Conservation (phyloP, 768 basidiomycete genomes). For the Rhodotorula paludigena region DNA sequence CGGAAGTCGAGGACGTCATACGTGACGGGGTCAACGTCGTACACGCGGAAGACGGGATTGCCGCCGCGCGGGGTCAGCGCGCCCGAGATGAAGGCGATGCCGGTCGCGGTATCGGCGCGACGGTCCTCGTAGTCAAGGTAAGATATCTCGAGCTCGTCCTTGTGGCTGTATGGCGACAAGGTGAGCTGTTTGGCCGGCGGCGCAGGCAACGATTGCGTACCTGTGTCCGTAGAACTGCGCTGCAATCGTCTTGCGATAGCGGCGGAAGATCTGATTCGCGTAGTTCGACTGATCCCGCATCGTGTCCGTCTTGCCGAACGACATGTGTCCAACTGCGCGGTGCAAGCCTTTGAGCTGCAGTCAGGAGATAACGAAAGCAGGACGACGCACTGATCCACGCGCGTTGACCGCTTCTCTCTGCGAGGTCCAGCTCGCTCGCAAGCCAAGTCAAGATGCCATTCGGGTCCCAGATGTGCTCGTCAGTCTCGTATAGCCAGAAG, state of each 20-base stretch:
- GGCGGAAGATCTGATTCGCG: conserved; percentile 60
- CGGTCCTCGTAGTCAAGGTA: conserved; percentile 57
- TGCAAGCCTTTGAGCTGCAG: neutral
- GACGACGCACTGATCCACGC: conserved; percentile 55
- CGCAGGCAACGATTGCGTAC: neutral
- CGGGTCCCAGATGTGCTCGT: conserved; percentile 55
- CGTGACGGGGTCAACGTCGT: conserved; percentile 63
- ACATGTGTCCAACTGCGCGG: conserved; percentile 39
- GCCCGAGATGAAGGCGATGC: conserved; percentile 56
- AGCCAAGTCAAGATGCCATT: conserved; percentile 60
- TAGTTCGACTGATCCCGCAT: conserved; percentile 56
- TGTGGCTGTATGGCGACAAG: conserved; percentile 19
- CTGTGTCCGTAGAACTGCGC: conserved; percentile 63
- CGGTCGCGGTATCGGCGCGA: conserved; percentile 52
- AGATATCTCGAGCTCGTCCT: conserved; percentile 58
- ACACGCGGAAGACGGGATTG: conserved; percentile 58
- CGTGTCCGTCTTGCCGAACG: conserved; percentile 36
- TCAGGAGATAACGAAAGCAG: neutral
- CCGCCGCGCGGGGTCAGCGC: conserved; percentile 58
- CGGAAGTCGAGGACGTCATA: conserved; percentile 62
- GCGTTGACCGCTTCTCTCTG: conserved; percentile 59
- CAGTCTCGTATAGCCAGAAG: conserved; percentile 59
- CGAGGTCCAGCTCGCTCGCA: conserved; percentile 56
- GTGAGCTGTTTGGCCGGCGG: neutral
- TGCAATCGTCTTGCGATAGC: conserved; percentile 60